Base-by-base conservation (phyloP, 306 rosid genomes). In the Vigna angularis region DNA sequence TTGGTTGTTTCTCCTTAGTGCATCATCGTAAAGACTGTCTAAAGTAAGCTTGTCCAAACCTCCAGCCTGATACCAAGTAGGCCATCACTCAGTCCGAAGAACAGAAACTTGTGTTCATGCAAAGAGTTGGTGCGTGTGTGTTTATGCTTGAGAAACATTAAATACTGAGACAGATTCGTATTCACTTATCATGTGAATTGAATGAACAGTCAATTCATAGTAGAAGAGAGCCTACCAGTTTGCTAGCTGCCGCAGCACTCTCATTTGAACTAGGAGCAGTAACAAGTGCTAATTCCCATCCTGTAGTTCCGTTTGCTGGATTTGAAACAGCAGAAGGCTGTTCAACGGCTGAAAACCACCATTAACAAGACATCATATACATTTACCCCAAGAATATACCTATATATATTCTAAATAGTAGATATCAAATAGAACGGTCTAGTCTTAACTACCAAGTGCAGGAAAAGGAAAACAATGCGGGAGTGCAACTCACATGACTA, bases 201-300 rank as follows among this genome's bases (percentile, higher is more conserved):
- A 68, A 34, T 53, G 71, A 57, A 55, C 28, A 3, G 17, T 30
- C n/a, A 34, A 70, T 17, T 70, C 74, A 40, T 62, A 47, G 55
- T 32, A 66, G 49, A 71, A 58, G 76, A 85, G 47, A 83, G 36
- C 69, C 57, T 81, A 96, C 99, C 94, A 96, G 85, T 84, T 90
- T 89, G 89, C 98, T 96, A 82, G 94, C 81, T 58, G 93, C 74
- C 0, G 89, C 9, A 32, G 90, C 94, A 81, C 79, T 90, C 83
- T 93, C 99, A 61, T 93, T 96, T 53, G 98, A 91, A 90, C 98
- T 93, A 74, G 98, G 99, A 81, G 98, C 92, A 0, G 96, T 90
- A 53, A 96, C 99, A 74, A 96, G 99, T 36, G 99, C 98, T 85
- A 96, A 83, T 86, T 96, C 99, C 99, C 99, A 96, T 73, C 99